Evolutionary conservation across 2,329 filamentous ascomycete genomes (phyloP).

Genomic region (Chaetomiaceae sp.): DNA sequence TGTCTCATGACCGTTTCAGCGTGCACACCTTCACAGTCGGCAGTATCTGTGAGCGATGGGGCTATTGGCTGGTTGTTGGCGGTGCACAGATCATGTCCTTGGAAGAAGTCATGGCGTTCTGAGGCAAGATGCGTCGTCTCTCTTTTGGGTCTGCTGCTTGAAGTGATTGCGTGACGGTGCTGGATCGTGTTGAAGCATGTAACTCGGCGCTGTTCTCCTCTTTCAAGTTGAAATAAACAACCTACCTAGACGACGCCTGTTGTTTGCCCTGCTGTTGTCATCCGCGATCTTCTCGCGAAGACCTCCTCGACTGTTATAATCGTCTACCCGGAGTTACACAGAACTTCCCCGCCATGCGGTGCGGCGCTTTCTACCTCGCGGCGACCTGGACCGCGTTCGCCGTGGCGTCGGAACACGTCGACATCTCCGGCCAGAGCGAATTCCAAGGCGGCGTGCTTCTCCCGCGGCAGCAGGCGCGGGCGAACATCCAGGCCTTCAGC

Average conservation of each 20-base stretch:
- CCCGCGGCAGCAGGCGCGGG: constrained; percentile 27
- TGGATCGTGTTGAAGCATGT: neutral
- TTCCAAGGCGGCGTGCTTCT: constrained; percentile 33
- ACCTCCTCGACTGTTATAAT: no score
- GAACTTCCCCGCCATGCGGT: constrained; percentile 6
- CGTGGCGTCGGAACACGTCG: constrained; percentile 21
- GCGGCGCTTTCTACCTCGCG: constrained; percentile 4
- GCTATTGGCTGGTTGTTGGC: neutral
- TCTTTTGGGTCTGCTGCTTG: no score
- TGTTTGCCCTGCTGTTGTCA: no score
- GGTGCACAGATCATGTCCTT: neutral
- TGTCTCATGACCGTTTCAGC: constrained; percentile 25
- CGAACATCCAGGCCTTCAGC: constrained; percentile 38
- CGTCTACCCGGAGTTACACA: no score
- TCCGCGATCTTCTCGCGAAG: no score
- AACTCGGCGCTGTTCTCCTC: neutral
- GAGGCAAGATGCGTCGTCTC: no score
- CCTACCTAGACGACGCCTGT: neutral
- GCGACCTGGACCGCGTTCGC: constrained; percentile 11
- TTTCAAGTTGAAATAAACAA: neutral
- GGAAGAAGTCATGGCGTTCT: neutral
- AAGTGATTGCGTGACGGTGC: neutral
- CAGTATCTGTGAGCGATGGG: neutral
- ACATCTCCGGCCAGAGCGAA: constrained; percentile 31
- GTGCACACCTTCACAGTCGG: neutral